Evolutionary conservation across 371 early-diverging fungal species (phyloP).

Genomic region (Cokeromyces recurvatus): DNA sequence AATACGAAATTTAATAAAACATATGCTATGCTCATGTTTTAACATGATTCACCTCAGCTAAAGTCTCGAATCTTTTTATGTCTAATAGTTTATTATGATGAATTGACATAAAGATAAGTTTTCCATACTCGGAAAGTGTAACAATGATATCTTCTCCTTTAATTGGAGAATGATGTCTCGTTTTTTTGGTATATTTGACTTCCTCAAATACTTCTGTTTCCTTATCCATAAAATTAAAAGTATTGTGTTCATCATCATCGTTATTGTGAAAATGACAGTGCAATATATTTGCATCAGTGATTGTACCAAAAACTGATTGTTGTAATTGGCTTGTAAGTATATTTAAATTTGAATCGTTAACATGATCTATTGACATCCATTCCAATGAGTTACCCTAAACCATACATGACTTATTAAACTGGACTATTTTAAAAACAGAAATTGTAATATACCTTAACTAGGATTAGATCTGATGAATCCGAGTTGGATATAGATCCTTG

Average conservation of each 20-base stretch:
- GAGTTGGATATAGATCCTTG: slow-evolving; percentile 17
- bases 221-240: too few relatives aligned
- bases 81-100: neutral
- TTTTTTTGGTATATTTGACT: slow-evolving; percentile 8
- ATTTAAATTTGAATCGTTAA: neutral
- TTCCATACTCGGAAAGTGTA: slow-evolving; percentile 36
- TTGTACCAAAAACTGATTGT: slow-evolving; percentile 30
- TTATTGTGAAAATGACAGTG: slow-evolving; percentile 18
- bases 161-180: slow-evolving; percentile 23
- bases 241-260: too few relatives aligned
- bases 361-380: slow-evolving; percentile 9
- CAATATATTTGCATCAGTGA: slow-evolving; percentile 23
- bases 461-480: slow-evolving; percentile 13
- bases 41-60: slow-evolving; percentile 25
- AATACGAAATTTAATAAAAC: too few relatives aligned
- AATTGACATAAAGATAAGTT: slow-evolving; percentile 30
- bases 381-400: slow-evolving; percentile 23
- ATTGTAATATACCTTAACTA: slow-evolving; percentile 22
- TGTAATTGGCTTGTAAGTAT: slow-evolving; percentile 17
- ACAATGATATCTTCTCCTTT: slow-evolving; percentile 32
- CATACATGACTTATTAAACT: neutral
- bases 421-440: neutral
- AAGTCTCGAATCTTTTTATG: slow-evolving; percentile 27
- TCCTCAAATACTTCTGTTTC: too few relatives aligned
- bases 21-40: neutral